phyloP scores from a whole-genome alignment of 106 monocot species.

The Dioscorea dumetorum region DNA sequence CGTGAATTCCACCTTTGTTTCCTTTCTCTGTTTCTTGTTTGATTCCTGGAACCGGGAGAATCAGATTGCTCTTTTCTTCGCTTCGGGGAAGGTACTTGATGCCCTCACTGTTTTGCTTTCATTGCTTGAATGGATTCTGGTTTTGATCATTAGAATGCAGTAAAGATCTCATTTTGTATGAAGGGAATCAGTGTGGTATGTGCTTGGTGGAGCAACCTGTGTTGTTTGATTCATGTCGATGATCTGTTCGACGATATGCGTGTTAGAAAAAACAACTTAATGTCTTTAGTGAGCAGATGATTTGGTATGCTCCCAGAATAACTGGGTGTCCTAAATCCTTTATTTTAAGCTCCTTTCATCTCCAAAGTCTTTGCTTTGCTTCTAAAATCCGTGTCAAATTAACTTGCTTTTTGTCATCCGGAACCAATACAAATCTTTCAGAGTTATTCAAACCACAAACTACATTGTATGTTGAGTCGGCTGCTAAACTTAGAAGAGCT shows the following conservation, averaged over 20 bases:
- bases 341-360: not conserved
- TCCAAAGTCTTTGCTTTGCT: conserved; percentile 10
- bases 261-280: conserved; percentile 8
- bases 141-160: too few relatives aligned
- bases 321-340: conserved; percentile 1
- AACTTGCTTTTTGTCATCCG: not conserved
- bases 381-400: conserved; percentile 3
- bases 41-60: too few relatives aligned
- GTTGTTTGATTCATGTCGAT: not conserved
- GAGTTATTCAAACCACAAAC: conserved; percentile 18
- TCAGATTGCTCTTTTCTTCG: too few relatives aligned
- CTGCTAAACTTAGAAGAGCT: conserved; percentile 16
- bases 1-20: too few relatives aligned
- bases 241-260: conserved; percentile 43
- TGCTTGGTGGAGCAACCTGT: too few relatives aligned
- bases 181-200: too few relatives aligned
- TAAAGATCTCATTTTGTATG: too few relatives aligned
- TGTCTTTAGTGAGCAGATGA: conserved; percentile 29
- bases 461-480: conserved; percentile 10
- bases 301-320: conserved; percentile 14
- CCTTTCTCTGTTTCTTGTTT: too few relatives aligned
- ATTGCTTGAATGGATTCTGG: too few relatives aligned
- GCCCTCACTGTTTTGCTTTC: too few relatives aligned
- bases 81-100: too few relatives aligned
- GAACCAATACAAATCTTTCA: conserved; percentile 14